Evolutionary conservation across 768 basidiomycete genomes (phyloP).

Genomic region (Tubosaeta sp.): DNA sequence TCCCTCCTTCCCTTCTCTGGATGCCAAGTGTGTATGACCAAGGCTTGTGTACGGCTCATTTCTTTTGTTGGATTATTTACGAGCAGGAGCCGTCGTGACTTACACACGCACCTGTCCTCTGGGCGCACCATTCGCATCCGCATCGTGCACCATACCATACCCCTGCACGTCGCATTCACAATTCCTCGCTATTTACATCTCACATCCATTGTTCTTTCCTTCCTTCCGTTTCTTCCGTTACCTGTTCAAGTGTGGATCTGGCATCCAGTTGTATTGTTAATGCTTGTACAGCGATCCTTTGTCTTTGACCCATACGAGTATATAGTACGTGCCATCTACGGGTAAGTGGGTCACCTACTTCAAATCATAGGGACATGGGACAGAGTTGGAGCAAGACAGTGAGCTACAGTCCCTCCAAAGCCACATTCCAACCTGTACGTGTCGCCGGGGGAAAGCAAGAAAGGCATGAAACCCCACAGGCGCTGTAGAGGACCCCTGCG

Average conservation of each 20-base stretch:
- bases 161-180: not conserved
- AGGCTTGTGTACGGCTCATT: not conserved
- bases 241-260: not conserved
- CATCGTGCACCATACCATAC: not conserved
- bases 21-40: not conserved
- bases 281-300: not conserved
- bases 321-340: not conserved
- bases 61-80: not conserved
- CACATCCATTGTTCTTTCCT: not conserved
- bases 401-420: not conserved
- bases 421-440: not conserved
- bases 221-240: not conserved
- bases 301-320: not conserved
- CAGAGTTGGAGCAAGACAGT: not conserved
- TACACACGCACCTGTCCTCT: not conserved
- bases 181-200: not conserved
- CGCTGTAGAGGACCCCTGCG: too few relatives aligned
- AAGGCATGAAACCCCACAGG: not conserved
- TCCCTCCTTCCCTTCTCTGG: not conserved
- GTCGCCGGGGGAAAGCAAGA: not conserved
- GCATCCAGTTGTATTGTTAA: not conserved
- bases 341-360: conserved; percentile 3
- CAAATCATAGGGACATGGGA: conserved; percentile 4
- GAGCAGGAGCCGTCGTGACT: not conserved
- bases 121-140: not conserved